phyloP scores from a whole-genome alignment of 805 yeast genomes.

The Monosporozyma yasuniensis region DNA sequence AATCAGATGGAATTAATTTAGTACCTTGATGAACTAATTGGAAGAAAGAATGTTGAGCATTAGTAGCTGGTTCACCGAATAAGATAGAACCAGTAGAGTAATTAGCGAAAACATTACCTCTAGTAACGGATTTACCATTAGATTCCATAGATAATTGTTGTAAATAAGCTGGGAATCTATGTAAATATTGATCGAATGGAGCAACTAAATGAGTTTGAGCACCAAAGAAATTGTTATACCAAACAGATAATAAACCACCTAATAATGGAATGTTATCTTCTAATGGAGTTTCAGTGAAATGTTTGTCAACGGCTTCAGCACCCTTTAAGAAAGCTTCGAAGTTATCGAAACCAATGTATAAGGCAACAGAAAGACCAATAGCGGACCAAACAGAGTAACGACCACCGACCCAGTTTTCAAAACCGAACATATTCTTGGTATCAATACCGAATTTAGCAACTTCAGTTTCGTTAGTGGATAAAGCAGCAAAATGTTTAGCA shows the following conservation, averaged over 20 bases:
- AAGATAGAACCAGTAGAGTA: slow-evolving; percentile 94
- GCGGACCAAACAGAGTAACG: slow-evolving; percentile 99
- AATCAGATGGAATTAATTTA: slow-evolving; percentile 92
- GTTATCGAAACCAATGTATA: slow-evolving; percentile 92
- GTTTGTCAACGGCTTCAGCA: slow-evolving; percentile 95
- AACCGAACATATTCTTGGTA: slow-evolving; percentile 96
- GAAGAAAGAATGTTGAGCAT: slow-evolving; percentile 99
- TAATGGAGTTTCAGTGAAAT: slow-evolving; percentile 74
- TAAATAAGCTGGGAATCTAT: slow-evolving; percentile 98
- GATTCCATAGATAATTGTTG: slow-evolving; percentile 99
- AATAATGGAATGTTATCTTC: slow-evolving; percentile 86
- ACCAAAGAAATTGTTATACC: slow-evolving; percentile 98
- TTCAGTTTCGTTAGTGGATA: slow-evolving; percentile 85
- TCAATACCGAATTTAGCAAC: slow-evolving; percentile 95
- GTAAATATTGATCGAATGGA: slow-evolving; percentile 97
- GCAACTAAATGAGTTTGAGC: slow-evolving; percentile 98
- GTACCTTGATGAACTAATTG: slow-evolving; percentile 99
- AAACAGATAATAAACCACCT: slow-evolving; percentile 89
- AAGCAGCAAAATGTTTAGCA: slow-evolving; percentile 96
- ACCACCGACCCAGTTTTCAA: slow-evolving; percentile 99
- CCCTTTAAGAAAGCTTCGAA: slow-evolving; percentile 89
- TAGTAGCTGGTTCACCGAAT: slow-evolving; percentile 98
- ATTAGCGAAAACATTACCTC: slow-evolving; percentile 82
- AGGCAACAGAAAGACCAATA: slow-evolving; percentile 90
- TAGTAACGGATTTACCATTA: slow-evolving; percentile 94